Evolutionary conservation across 1,284 basidiomycete genomes (phyloP).

Genomic region (Crucibulum parvulum): DNA sequence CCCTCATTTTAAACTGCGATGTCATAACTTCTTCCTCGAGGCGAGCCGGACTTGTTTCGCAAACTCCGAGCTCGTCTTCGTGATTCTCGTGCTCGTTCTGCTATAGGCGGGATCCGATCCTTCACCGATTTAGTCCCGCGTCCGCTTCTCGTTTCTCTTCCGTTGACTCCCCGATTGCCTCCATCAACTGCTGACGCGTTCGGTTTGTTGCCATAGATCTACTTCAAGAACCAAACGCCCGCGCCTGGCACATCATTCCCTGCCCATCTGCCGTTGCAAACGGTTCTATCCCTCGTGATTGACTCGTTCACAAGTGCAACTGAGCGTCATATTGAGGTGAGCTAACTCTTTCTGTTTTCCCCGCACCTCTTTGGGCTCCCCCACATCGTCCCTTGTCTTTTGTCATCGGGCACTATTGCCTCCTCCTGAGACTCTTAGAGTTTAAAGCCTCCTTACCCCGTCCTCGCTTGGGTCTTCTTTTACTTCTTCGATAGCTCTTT

Average conservation of each 20-base stretch:
- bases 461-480: slow-evolving; percentile 1
- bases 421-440: too few species aligned
- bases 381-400: too few species aligned
- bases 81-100: slow-evolving; percentile 25
- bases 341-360: slow-evolving; percentile 22
- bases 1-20: not conserved
- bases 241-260: slow-evolving; percentile 75
- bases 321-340: slow-evolving; percentile 94
- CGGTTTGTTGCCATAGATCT: slow-evolving; percentile 67
- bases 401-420: too few species aligned
- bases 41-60: slow-evolving; percentile 4
- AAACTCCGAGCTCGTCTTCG: slow-evolving; percentile 12
- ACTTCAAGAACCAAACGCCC: slow-evolving; percentile 92
- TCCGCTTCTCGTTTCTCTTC: slow-evolving; percentile 20
- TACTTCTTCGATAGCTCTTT: slow-evolving; percentile 13
- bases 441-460: not conserved
- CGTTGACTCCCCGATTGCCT: slow-evolving; percentile 14
- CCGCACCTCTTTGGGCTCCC: not conserved
- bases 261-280: slow-evolving; percentile 79
- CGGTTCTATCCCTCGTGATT: slow-evolving; percentile 86
- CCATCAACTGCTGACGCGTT: slow-evolving; percentile 24
- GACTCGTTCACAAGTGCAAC: slow-evolving; percentile 95
- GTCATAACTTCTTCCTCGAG: not conserved
- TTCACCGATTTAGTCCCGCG: slow-evolving; percentile 53
- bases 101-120: slow-evolving; percentile 43